Conservation (phyloP, 768 basidiomycete genomes). For the Grammothele lineata region DNA sequence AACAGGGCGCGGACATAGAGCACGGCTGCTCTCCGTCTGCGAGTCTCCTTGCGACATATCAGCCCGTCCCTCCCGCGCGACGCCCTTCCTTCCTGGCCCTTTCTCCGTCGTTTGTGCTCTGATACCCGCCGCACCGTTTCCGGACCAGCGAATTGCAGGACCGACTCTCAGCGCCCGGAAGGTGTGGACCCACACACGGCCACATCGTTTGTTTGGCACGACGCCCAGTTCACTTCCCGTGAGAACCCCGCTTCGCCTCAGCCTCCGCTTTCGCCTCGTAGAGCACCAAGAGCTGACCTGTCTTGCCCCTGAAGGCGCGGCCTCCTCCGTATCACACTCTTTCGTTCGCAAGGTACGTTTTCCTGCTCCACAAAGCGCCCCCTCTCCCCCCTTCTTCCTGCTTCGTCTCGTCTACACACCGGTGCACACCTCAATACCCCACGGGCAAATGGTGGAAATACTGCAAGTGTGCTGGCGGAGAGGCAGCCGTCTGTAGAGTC, state of each 20-base stretch:
- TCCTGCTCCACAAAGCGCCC: too few species aligned
- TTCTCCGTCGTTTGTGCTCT: background rate
- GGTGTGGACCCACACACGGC: slow-evolving; percentile 50
- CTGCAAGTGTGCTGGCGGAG: too few species aligned
- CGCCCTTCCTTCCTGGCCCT: slow-evolving; percentile 6
- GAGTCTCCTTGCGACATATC: slow-evolving; percentile 10
- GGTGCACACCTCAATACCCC: too few species aligned
- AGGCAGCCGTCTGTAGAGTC: too few species aligned
- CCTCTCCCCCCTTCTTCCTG: too few species aligned
- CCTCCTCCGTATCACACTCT: slow-evolving; percentile 67
- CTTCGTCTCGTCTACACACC: too few species aligned
- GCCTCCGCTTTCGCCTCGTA: slow-evolving; percentile 24
- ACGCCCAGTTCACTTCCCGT: slow-evolving; percentile 22
- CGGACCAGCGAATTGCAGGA: background rate
- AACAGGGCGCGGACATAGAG: slow-evolving; percentile 22
- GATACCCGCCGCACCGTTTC: background rate
- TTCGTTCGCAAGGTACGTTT: slow-evolving; percentile 48
- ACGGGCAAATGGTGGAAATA: too few species aligned
- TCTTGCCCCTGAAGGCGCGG: slow-evolving; percentile 47
- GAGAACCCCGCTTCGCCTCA: slow-evolving; percentile 19
- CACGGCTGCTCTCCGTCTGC: slow-evolving; percentile 6
- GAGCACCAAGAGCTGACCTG: slow-evolving; percentile 26
- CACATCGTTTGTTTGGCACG: slow-evolving; percentile 22
- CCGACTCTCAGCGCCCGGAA: slow-evolving; percentile 1
- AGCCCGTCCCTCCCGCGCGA: slow-evolving; percentile 21